Percentiles rank a stretch among this genome's conserved stretches.
Conservation (phyloP, 129 eudicot species). For the Pulicaria dysenterica region DNA sequence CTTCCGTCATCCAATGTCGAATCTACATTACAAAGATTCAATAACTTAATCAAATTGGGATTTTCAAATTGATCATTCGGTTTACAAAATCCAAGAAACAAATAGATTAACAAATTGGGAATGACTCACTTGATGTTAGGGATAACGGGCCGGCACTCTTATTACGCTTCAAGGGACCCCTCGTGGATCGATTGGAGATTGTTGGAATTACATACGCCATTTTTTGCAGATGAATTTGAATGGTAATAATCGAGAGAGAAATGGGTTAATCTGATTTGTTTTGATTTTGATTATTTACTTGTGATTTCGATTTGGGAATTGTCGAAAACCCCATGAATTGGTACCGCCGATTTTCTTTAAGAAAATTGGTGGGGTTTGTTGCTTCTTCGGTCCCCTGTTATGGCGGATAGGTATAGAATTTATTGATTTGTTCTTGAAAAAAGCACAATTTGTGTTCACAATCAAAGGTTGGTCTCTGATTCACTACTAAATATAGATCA, state of each 20-base stretch:
- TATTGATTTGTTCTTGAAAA: constrained; percentile 1
- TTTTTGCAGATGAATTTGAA: not conserved
- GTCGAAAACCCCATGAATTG: not conserved
- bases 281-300: not conserved
- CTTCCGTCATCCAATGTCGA: constrained; percentile 22
- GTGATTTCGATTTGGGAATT: not conserved
- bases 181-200: constrained; percentile 8
- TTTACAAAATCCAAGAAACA: not conserved
- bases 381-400: constrained; percentile 2
- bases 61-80: not conserved
- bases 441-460: not conserved
- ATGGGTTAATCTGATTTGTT: constrained; percentile 5
- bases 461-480: constrained; percentile 21
- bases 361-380: constrained; percentile 16
- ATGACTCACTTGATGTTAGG: constrained; percentile 1
- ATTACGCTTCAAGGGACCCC: constrained; percentile 15
- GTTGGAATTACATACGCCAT: constrained; percentile 15
- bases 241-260: not conserved
- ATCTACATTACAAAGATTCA: not conserved
- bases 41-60: not conserved
- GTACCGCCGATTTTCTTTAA: not conserved
- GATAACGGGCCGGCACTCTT: constrained; percentile 9
- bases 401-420: constrained; percentile 5
- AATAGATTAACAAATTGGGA: not conserved
- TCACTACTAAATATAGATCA: constrained; percentile 18